Evolutionary conservation across 257 asterid species (phyloP).

Genomic region (Jacaranda mimosifolia): DNA sequence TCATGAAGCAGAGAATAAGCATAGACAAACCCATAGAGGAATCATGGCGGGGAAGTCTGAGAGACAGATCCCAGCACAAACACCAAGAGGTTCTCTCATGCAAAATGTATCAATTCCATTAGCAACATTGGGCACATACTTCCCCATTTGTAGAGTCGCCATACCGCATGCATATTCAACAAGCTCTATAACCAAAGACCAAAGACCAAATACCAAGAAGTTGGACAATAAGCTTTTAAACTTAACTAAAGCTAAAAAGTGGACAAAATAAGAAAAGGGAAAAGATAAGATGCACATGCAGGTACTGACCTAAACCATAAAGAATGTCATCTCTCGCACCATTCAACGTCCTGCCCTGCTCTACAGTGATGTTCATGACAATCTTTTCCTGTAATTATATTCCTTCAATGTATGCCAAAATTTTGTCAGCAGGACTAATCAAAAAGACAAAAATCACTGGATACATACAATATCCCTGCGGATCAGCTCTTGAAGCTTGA

Average conservation of each 20-base stretch:
- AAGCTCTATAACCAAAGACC: constrained; percentile 46
- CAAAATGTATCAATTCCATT: constrained; percentile 52
- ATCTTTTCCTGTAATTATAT: constrained; percentile 48
- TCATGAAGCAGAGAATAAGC: neutral
- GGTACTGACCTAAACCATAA: constrained; percentile 52
- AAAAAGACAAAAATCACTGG: constrained; percentile 2
- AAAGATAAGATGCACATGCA: neutral
- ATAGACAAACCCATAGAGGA: constrained; percentile 52
- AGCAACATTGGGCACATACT: constrained; percentile 51
- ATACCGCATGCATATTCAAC: constrained; percentile 59
- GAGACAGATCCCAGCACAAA: constrained; percentile 61
- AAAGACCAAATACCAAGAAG: constrained; percentile 18
- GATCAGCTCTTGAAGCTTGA: constrained; percentile 56
- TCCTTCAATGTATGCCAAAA: constrained; percentile 26
- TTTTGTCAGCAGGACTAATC: constrained; percentile 10
- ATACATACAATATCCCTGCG: constrained; percentile 54
- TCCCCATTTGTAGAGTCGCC: constrained; percentile 52
- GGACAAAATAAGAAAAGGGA: neutral
- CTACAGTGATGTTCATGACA: constrained; percentile 48
- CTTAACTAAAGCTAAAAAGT: neutral
- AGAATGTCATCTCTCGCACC: constrained; percentile 54
- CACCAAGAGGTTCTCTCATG: constrained; percentile 61
- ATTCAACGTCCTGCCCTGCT: constrained; percentile 51
- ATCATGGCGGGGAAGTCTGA: constrained; percentile 45
- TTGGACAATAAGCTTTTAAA: constrained; percentile 18